Conservation (phyloP, 306 rosid genomes). For the Castanea mollissima region DNA sequence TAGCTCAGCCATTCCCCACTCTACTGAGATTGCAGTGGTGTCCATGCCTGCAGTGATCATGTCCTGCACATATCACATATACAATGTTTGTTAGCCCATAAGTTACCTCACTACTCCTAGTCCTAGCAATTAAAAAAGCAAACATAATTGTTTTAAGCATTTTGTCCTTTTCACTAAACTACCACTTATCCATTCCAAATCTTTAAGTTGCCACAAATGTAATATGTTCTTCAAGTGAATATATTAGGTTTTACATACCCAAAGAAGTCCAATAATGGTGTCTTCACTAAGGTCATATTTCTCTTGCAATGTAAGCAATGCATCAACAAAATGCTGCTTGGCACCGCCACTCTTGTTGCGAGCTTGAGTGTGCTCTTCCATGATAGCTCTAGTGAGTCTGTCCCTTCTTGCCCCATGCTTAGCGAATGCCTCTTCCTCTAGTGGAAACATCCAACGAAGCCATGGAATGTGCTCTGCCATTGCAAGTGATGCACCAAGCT, state of each 20-base stretch:
- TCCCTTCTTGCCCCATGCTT: conserved; percentile 74
- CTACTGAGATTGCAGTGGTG: conserved; percentile 68
- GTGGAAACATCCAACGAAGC: conserved; percentile 89
- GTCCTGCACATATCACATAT: conserved; percentile 41
- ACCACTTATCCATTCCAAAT: no score
- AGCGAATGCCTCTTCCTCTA: conserved; percentile 80
- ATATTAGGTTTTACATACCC: conserved; percentile 42
- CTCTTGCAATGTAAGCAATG: conserved; percentile 71
- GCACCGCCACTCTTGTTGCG: conserved; percentile 58
- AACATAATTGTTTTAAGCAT: no score
- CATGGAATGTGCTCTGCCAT: conserved; percentile 86
- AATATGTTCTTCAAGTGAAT: no score
- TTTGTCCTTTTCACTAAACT: no score
- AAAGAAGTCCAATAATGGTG: conserved; percentile 85
- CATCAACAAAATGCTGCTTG: conserved; percentile 86
- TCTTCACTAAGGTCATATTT: conserved; percentile 87
- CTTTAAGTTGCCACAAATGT: no score
- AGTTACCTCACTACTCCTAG: no score
- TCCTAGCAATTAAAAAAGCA: no score
- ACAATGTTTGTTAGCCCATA: background rate
- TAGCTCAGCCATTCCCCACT: conserved; percentile 91
- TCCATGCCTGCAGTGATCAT: conserved; percentile 95
- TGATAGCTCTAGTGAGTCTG: conserved; percentile 69
- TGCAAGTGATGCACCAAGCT: conserved; percentile 76
- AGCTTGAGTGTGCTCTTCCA: conserved; percentile 81